phyloP scores from a whole-genome alignment of 2,329 filamentous ascomycete genomes.

The Tolypocladium tundrense region DNA sequence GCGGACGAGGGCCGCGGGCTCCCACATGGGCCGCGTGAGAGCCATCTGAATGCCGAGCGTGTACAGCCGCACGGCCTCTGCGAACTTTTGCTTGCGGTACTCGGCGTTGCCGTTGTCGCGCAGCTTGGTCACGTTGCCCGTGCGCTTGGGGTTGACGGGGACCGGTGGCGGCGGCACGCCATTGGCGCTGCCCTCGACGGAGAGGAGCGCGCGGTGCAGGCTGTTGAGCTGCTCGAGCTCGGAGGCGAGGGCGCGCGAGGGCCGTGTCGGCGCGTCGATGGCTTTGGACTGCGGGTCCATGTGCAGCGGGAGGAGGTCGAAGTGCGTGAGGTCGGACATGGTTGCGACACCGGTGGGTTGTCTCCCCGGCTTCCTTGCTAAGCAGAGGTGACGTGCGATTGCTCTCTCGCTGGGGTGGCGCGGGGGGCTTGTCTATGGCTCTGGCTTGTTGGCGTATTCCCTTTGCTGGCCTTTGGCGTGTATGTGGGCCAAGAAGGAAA shows the following conservation, averaged over 20 bases:
- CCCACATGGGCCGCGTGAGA: slow-evolving; percentile 71
- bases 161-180: slow-evolving; percentile 73
- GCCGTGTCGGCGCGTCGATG: slow-evolving; percentile 38
- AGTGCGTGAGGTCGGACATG: slow-evolving; percentile 59
- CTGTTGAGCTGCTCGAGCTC: slow-evolving; percentile 68
- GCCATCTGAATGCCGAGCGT: slow-evolving; percentile 86
- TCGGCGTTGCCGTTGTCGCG: slow-evolving; percentile 77
- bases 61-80: slow-evolving; percentile 73
- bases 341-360: slow-evolving; percentile 6
- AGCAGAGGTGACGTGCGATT: not conserved
- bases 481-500: not conserved
- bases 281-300: slow-evolving; percentile 77
- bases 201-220: slow-evolving; percentile 65
- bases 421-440: not conserved
- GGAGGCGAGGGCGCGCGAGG: slow-evolving; percentile 41
- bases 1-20: slow-evolving; percentile 69
- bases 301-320: slow-evolving; percentile 70
- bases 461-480: not conserved
- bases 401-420: not conserved
- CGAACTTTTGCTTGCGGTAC: slow-evolving; percentile 67
- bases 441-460: not conserved
- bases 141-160: slow-evolving; percentile 87
- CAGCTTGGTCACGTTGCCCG: slow-evolving; percentile 78
- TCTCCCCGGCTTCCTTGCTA: not conserved
- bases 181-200: slow-evolving; percentile 41